Percentiles rank a stretch among this genome's conserved stretches.
Conservation (phyloP, 2,329 filamentous ascomycete species). For the Pseudopithomyces maydicus region DNA sequence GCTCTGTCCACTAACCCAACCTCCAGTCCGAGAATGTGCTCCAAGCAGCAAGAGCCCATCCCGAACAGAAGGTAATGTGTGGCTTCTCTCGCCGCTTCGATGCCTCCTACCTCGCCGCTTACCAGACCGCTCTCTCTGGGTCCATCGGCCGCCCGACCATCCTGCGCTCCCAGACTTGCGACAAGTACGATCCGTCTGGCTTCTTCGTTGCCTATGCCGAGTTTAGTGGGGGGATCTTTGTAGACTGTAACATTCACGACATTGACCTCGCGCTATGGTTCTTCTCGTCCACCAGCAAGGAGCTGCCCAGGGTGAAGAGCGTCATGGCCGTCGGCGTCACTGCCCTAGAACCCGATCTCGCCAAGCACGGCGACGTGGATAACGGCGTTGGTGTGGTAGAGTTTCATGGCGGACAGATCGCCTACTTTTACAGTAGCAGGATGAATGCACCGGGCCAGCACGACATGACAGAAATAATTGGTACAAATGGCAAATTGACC, state of each 20-base stretch:
- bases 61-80: constrained; percentile 68
- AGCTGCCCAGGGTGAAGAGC: constrained; percentile 56
- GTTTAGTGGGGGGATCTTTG: constrained; percentile 71
- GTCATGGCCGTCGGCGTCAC: constrained; percentile 63
- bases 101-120: constrained; percentile 66
- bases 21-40: constrained; percentile 65
- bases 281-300: constrained; percentile 47
- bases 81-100: constrained; percentile 72
- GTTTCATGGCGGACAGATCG: constrained; percentile 67
- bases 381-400: constrained; percentile 69
- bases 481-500: constrained; percentile 66
- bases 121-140: constrained; percentile 57
- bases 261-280: constrained; percentile 70
- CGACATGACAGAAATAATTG: constrained; percentile 70
- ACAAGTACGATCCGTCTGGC: constrained; percentile 67
- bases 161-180: constrained; percentile 69
- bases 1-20: constrained; percentile 4
- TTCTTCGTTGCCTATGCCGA: constrained; percentile 72
- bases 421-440: constrained; percentile 66
- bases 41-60: constrained; percentile 59
- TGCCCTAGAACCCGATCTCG: constrained; percentile 63
- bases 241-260: constrained; percentile 73
- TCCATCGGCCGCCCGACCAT: constrained; percentile 65
- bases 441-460: constrained; percentile 74
- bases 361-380: constrained; percentile 64